phyloP scores from a whole-genome alignment of 1,284 basidiomycete species.

The Neotropicomus parvogracilis region DNA sequence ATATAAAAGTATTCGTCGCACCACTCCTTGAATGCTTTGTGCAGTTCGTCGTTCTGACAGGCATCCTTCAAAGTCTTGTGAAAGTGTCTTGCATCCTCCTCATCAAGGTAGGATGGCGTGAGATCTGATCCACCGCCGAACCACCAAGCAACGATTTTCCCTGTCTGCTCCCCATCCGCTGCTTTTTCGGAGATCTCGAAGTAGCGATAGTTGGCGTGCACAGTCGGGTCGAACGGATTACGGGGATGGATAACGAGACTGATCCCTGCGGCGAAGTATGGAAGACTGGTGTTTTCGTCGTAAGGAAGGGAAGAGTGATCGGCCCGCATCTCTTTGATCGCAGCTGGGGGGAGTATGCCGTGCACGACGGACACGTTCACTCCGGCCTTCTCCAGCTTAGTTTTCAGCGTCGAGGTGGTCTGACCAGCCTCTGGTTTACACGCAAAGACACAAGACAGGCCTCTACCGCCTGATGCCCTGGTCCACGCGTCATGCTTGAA shows the following conservation, averaged over 20 bases:
- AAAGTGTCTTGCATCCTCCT: constrained; percentile 86
- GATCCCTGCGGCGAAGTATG: constrained; percentile 93
- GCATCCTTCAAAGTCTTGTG: constrained; percentile 77
- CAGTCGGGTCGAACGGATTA: constrained; percentile 90
- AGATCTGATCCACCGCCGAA: constrained; percentile 97
- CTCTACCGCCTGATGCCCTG: constrained; percentile 80
- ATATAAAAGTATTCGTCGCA: constrained; percentile 98
- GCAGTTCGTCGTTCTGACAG: constrained; percentile 74
- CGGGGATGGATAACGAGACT: constrained; percentile 91
- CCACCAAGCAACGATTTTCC: constrained; percentile 86
- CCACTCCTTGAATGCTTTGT: constrained; percentile 88
- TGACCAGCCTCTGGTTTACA: constrained; percentile 43
- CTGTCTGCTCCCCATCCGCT: constrained; percentile 31
- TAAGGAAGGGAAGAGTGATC: constrained; percentile 81
- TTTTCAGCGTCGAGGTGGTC: constrained; percentile 30
- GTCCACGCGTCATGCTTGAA: constrained; percentile 91
- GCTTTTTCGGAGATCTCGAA: constrained; percentile 79
- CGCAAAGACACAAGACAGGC: constrained; percentile 86
- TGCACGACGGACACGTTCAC: constrained; percentile 95
- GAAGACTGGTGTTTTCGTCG: constrained; percentile 62
- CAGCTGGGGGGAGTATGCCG: constrained; percentile 82
- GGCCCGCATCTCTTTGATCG: constrained; percentile 91
- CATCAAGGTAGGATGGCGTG: constrained; percentile 91
- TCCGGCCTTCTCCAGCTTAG: constrained; percentile 92
- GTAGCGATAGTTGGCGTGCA: constrained; percentile 97